These are phyloP conservation scores for Polymyxa betae DNA, from an alignment of 208 protist species.

Conservation along the genomic window DNA sequence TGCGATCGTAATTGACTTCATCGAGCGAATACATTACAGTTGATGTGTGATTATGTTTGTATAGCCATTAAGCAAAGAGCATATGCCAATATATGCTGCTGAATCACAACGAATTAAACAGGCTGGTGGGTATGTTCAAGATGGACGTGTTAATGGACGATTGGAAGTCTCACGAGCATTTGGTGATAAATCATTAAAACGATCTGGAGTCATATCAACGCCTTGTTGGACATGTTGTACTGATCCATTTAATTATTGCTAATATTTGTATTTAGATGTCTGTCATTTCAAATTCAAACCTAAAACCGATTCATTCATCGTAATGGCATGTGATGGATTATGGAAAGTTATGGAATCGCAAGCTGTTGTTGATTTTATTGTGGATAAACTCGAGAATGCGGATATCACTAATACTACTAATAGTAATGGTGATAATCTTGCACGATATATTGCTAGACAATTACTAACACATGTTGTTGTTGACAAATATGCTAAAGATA, in stretches of 20 bases:
- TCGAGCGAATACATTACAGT: too few relatives aligned
- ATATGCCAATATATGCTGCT: conserved; percentile 83
- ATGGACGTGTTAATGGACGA: conserved; percentile 87
- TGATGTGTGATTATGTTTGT: background rate
- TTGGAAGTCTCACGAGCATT: conserved; percentile 89
- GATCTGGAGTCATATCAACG: background rate
- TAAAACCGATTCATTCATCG: background rate
- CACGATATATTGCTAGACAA: background rate
- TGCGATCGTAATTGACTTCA: conserved; percentile 5
- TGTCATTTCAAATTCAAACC: background rate
- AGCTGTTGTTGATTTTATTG: conserved; percentile 15
- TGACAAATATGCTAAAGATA: conserved; percentile 41
- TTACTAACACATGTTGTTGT: conserved; percentile 25
- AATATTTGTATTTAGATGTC: conserved; percentile 20
- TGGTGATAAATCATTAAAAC: conserved; percentile 89
- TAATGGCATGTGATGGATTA: conserved; percentile 33
- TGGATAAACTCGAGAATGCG: background rate
- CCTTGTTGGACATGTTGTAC: background rate
- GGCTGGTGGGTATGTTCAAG: conserved; percentile 85
- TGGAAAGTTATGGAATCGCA: conserved; percentile 25
- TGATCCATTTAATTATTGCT: background rate
- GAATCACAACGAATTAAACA: conserved; percentile 84
- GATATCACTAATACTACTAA: background rate
- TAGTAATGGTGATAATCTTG: conserved; percentile 22
- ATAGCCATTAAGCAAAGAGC: conserved; percentile 82